Percentiles rank a stretch among this genome's conserved stretches.
These are phyloP conservation scores for Metroxylon sagu DNA, from an alignment of 176 grass and related monocot species.

Conservation along the genomic window DNA sequence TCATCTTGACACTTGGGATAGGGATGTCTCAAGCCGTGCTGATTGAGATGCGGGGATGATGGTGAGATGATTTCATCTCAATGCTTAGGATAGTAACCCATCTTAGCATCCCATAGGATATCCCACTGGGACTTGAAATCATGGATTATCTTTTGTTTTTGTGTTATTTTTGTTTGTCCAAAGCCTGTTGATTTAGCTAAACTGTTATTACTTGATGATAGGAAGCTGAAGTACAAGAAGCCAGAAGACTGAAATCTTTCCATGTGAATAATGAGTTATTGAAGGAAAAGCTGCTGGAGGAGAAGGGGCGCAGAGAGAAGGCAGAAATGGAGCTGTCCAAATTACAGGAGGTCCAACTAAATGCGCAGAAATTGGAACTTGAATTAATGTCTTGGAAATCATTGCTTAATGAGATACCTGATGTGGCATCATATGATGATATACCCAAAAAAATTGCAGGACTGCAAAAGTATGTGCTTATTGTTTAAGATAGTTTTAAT, in stretches of 20 bases:
- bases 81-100: too few species aligned
- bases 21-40: too few species aligned
- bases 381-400: slow-evolving; percentile 68
- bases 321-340: slow-evolving; percentile 68
- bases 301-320: slow-evolving; percentile 60
- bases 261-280: slow-evolving; percentile 73
- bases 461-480: slow-evolving; percentile 51
- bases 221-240: slow-evolving; percentile 85
- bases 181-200: not conserved
- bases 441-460: slow-evolving; percentile 79
- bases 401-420: slow-evolving; percentile 71
- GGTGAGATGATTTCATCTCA: too few species aligned
- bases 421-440: slow-evolving; percentile 64
- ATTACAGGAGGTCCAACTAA: slow-evolving; percentile 52
- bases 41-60: too few species aligned
- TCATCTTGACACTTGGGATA: too few species aligned
- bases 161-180: not conserved
- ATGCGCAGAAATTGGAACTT: slow-evolving; percentile 70
- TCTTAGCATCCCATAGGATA: too few species aligned
- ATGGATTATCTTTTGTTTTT: not conserved
- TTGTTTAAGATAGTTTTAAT: not conserved
- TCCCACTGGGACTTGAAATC: too few species aligned
- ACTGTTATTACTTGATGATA: slow-evolving; percentile 15
- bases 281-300: slow-evolving; percentile 88
- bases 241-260: slow-evolving; percentile 74